A percentile compares a stretch with the other conserved stretches of the same genome.
Evolutionary conservation across 345 rosid genomes (phyloP).

Genomic region (Eucalyptus pumila): DNA sequence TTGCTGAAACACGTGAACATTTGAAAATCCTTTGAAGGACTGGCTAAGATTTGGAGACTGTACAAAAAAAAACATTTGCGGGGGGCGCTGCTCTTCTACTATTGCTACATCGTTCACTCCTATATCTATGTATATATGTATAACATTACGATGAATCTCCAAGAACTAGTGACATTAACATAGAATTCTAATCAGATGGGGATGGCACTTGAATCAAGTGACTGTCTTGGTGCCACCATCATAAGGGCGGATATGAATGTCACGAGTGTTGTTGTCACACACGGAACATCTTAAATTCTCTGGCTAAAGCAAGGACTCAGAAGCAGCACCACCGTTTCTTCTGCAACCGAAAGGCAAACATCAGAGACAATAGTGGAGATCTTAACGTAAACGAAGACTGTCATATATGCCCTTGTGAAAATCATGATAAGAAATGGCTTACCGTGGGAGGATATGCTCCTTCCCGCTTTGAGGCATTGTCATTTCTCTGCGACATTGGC

Average conservation of each 20-base stretch:
- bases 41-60: background rate
- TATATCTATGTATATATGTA: background rate
- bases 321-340: conserved; percentile 71
- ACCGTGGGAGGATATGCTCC: background rate
- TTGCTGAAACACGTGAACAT: background rate
- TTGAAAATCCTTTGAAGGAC: background rate
- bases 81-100: background rate
- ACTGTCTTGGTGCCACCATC: background rate
- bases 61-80: background rate
- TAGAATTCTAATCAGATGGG: background rate
- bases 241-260: background rate
- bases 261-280: background rate
- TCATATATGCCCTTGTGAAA: background rate
- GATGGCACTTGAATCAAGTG: background rate
- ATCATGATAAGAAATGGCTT: background rate
- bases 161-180: background rate
- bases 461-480: background rate
- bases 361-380: background rate
- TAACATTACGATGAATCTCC: background rate
- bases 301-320: conserved; percentile 4
- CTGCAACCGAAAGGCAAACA: conserved; percentile 22
- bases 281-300: background rate
- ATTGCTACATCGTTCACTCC: background rate
- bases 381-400: background rate
- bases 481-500: background rate